Base-by-base conservation (phyloP, 1,139 yeast genomes). In the Saccharomyces hybrid region DNA sequence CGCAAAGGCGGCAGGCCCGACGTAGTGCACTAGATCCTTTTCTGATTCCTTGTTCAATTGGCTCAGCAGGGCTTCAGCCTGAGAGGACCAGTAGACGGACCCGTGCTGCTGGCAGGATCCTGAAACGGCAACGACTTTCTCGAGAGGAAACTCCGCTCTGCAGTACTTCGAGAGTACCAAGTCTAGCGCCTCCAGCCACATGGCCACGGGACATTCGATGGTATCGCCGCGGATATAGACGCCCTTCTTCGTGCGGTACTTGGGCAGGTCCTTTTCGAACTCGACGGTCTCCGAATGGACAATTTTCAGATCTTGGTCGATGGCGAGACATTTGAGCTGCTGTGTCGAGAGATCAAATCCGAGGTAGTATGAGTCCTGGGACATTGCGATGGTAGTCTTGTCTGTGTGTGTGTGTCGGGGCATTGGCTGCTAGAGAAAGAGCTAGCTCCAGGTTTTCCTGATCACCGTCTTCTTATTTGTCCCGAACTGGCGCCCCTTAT, bases 21-120 rank as follows among this genome's bases (percentile, higher is more conserved):
- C 57, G 59, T 80, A 86, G n/a, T 71, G 74, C n/a, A 72, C 64
- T 52, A 84, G 72, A 1, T 71, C 54, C 3, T 60, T 58, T 12
- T 65, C 54, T 0, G 56, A 53, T 0, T 69, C 51, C 24, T 3
- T 9, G 1, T 60, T 68, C 55, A 77, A 74, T 50, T 60, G 56
- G 1, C 57, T 49, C 52, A 88, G 73, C 4, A 75, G 59, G 0
- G 63, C 59, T 0, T 72, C 67, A 1, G 88, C 85, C 5, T 73
- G 63, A 2, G 69, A 52, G 2, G 88, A 78, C 93, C 96, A 88
- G 65, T 76, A 90, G 1, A 90, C 90, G 2, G 95, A 85, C 0
- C 96, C 97, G 65, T 90, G 97, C 65, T 90, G 97, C 71, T 90
- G 96, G 54, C 95, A 86, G 0, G 96, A 88, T 0, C 97, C 97